Conservation (phyloP, 2,329 filamentous ascomycete species). For the Colletotrichum plurivorum region DNA sequence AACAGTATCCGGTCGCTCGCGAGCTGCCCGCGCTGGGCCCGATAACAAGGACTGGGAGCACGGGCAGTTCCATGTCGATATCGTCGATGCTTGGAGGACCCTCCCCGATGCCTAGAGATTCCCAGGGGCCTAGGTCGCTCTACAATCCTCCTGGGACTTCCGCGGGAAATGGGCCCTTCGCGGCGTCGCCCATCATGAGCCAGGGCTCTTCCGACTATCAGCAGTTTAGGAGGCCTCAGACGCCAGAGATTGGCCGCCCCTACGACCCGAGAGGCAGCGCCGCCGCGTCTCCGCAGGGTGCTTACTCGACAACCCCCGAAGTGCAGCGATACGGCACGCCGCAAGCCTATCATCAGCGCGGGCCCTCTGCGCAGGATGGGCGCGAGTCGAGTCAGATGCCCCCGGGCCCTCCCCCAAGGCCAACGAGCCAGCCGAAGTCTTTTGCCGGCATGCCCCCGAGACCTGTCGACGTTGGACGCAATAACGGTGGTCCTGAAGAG, state of each 20-base stretch:
- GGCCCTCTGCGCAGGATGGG: constrained; percentile 64
- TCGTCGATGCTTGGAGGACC: constrained; percentile 72
- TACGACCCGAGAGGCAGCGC: constrained; percentile 64
- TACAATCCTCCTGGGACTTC: constrained; percentile 56
- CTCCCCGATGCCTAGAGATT: constrained; percentile 58
- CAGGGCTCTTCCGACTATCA: constrained; percentile 71
- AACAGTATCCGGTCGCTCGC: constrained; percentile 63
- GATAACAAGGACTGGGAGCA: constrained; percentile 62
- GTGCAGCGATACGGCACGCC: constrained; percentile 72
- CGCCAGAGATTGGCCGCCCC: constrained; percentile 76
- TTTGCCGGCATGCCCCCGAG: constrained; percentile 61
- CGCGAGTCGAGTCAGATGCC: constrained; percentile 54
- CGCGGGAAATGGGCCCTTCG: constrained; percentile 61
- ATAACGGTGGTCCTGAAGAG: constrained; percentile 53
- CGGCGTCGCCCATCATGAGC: constrained; percentile 69
- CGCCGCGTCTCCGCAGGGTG: constrained; percentile 63
- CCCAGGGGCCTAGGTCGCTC: constrained; percentile 55
- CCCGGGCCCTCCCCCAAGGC: constrained; percentile 59
- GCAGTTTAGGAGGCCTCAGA: constrained; percentile 77
- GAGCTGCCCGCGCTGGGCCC: constrained; percentile 67
- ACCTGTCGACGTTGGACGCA: constrained; percentile 62
- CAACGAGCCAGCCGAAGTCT: constrained; percentile 67
- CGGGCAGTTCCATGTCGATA: constrained; percentile 72
- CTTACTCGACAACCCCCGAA: constrained; percentile 71
- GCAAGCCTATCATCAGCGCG: constrained; percentile 64